These are phyloP conservation scores for Bombardia bombarda DNA, from an alignment of 495 filamentous ascomycete species.

Conservation along the genomic window DNA sequence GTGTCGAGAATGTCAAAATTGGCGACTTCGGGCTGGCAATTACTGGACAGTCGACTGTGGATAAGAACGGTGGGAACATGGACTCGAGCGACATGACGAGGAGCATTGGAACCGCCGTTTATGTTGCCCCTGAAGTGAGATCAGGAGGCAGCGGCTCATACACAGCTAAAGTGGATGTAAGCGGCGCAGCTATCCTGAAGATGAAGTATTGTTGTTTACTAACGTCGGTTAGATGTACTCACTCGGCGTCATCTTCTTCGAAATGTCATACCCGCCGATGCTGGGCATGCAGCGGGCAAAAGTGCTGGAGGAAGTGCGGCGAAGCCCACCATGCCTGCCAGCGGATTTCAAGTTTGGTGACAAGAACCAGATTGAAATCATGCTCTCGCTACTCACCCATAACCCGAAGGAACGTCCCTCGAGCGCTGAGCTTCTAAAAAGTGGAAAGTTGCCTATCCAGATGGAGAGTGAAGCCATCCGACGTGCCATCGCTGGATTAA, in stretches of 20 bases:
- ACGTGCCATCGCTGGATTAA: constrained; percentile 68
- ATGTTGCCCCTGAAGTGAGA: constrained; percentile 88
- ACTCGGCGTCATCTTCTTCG: constrained; percentile 93
- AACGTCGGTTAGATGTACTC: constrained; percentile 73
- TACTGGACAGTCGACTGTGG: constrained; percentile 61
- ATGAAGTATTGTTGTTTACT: constrained; percentile 3
- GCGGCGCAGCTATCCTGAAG: constrained; percentile 24
- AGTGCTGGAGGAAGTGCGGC: constrained; percentile 62
- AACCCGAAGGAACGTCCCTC: constrained; percentile 73
- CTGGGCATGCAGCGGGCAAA: constrained; percentile 84
- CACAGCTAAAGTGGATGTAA: constrained; percentile 85
- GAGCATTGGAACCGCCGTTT: constrained; percentile 90
- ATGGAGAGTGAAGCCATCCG: constrained; percentile 88
- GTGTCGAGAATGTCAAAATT: constrained; percentile 81
- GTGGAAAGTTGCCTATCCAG: constrained; percentile 80
- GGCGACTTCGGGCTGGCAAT: constrained; percentile 96
- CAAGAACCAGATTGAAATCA: constrained; percentile 63
- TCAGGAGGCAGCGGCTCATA: constrained; percentile 65
- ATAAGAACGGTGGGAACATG: constrained; percentile 56
- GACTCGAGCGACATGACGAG: constrained; percentile 55
- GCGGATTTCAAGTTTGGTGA: constrained; percentile 66
- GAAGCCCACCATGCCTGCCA: constrained; percentile 61
- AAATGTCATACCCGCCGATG: constrained; percentile 82
- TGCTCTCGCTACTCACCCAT: constrained; percentile 73
- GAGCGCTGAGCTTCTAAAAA: constrained; percentile 76